Conservation (phyloP, 345 rosid genomes). For the Eucalyptus virginea region DNA sequence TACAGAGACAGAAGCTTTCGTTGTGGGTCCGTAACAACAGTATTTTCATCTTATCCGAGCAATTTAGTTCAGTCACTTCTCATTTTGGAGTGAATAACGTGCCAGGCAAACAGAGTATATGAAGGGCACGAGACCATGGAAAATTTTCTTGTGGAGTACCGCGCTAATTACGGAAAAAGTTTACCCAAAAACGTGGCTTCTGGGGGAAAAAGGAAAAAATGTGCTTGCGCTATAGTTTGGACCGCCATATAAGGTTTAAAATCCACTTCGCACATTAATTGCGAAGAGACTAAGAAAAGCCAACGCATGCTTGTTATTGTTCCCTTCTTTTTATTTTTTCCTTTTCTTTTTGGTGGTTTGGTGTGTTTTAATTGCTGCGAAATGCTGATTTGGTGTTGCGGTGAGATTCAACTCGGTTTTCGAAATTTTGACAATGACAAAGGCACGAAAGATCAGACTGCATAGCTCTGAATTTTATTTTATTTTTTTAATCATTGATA, state of each 20-base stretch:
- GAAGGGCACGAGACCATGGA: neutral
- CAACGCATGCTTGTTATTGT: neutral
- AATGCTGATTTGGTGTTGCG: neutral
- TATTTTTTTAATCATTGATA: neutral
- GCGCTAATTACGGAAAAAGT: neutral
- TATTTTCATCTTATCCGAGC: neutral
- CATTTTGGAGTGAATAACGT: neutral
- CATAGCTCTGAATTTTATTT: neutral
- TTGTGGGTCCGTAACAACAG: neutral
- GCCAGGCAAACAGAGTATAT: neutral
- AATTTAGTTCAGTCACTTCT: neutral
- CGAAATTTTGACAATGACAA: neutral
- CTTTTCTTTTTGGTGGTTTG: neutral
- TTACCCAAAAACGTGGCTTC: neutral
- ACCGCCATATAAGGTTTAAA: neutral
- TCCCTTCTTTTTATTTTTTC: neutral
- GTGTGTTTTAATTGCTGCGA: neutral
- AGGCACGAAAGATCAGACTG: neutral
- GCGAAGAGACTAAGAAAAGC: neutral
- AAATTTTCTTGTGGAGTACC: neutral
- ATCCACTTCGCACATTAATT: neutral
- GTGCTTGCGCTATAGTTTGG: neutral
- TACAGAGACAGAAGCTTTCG: neutral
- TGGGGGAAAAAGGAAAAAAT: neutral
- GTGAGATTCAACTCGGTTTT: neutral